Evolutionary conservation across 139 green algal species (phyloP).

Genomic region (Coelastrella sp.): DNA sequence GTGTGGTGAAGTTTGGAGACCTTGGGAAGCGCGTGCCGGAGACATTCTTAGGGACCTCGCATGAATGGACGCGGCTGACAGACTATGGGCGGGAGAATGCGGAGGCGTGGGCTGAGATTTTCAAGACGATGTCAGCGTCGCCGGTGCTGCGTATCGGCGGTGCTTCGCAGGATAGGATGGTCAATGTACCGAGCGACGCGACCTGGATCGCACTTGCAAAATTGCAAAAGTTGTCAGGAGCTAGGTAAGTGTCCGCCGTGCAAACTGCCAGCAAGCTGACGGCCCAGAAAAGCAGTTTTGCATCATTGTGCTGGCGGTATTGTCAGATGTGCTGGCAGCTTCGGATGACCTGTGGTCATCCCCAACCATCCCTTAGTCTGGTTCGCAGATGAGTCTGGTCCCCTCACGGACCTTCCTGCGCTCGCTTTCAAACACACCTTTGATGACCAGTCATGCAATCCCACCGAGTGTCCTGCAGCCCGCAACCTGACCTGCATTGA

Average conservation of each 20-base stretch:
- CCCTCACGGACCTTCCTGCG: too few relatives aligned
- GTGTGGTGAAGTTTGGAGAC: background rate
- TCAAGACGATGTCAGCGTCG: background rate
- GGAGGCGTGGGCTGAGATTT: background rate
- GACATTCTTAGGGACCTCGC: slow-evolving; percentile 15
- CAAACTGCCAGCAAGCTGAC: too few relatives aligned
- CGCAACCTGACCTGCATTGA: too few relatives aligned
- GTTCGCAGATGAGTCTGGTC: too few relatives aligned
- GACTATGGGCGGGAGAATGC: background rate
- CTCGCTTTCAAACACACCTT: too few relatives aligned
- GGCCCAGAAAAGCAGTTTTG: too few relatives aligned
- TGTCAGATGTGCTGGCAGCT: too few relatives aligned
- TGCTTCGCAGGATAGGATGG: slow-evolving; percentile 9
- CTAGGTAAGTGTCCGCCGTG: background rate
- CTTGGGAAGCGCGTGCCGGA: background rate
- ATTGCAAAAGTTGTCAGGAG: background rate
- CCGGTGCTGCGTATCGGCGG: background rate
- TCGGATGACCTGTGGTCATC: too few relatives aligned
- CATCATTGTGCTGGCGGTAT: too few relatives aligned
- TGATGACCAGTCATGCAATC: too few relatives aligned
- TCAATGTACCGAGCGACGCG: background rate
- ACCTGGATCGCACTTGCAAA: background rate
- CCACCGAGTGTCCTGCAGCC: too few relatives aligned
- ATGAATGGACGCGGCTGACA: slow-evolving; percentile 11
- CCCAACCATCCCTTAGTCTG: too few relatives aligned